Percentiles rank a stretch among this genome's conserved stretches.
Evolutionary conservation across 1,139 yeast species (phyloP).

Genomic region (Saccharomycopsis hybrid): DNA sequence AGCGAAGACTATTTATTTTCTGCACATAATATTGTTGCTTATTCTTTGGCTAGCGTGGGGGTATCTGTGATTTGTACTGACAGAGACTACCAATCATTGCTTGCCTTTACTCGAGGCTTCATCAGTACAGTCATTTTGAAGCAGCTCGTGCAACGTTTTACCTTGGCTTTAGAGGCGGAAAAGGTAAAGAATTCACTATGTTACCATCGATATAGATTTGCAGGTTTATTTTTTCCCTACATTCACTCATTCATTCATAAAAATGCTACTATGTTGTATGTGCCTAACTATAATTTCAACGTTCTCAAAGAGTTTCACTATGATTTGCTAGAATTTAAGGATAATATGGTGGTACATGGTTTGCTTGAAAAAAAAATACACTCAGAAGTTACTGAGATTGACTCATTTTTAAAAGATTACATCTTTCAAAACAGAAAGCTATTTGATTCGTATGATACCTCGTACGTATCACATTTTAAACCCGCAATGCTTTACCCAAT

Average conservation of each 20-base stretch:
- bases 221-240: constrained; percentile 3
- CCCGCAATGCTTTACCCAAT: background rate
- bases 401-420: background rate
- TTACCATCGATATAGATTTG: background rate
- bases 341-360: too few species aligned
- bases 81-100: background rate
- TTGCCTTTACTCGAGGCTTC: constrained; percentile 11
- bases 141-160: constrained; percentile 1
- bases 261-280: background rate
- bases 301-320: constrained; percentile 3
- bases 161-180: background rate
- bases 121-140: constrained; percentile 3
- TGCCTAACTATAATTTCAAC: constrained; percentile 3
- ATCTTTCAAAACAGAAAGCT: background rate
- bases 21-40: constrained; percentile 11
- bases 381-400: background rate
- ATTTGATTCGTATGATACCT: background rate
- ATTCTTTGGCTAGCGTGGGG: constrained; percentile 11
- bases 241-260: constrained; percentile 2
- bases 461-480: background rate
- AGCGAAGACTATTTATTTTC: background rate
- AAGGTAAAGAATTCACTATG: background rate
- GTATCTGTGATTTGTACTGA: background rate
- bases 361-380: too few species aligned
- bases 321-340: constrained; percentile 8